Conservation (phyloP, 2,329 filamentous ascomycete genomes). For the Escovopsis weberi region DNA sequence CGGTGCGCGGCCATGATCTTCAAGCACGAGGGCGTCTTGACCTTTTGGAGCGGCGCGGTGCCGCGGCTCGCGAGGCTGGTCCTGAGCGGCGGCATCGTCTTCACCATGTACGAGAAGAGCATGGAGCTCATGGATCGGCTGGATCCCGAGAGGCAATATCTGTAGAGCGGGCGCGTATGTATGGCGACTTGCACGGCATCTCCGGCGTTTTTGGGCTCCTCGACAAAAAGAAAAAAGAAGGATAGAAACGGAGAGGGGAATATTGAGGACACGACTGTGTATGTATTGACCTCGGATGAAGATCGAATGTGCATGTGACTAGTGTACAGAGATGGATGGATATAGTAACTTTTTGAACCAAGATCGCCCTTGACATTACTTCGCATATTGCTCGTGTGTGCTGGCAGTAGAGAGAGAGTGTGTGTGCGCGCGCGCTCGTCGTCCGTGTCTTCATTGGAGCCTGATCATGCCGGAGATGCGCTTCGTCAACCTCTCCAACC, state of each 20-base stretch:
- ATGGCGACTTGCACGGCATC: not conserved
- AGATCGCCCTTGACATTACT: not conserved
- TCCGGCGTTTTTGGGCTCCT: not conserved
- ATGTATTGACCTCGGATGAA: too few species aligned
- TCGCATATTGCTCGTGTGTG: not conserved
- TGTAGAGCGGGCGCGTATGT: slow-evolving; percentile 29
- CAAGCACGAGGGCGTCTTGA: slow-evolving; percentile 75
- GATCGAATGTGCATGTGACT: too few species aligned
- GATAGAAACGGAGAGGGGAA: too few species aligned
- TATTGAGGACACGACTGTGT: too few species aligned
- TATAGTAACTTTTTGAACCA: not conserved
- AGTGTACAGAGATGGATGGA: too few species aligned
- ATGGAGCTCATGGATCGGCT: slow-evolving; percentile 72
- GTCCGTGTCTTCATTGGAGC: slow-evolving; percentile 27
- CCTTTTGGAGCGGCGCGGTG: slow-evolving; percentile 87
- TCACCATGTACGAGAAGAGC: slow-evolving; percentile 96
- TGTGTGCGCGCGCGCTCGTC: not conserved
- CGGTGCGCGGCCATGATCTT: slow-evolving; percentile 72
- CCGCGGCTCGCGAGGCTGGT: slow-evolving; percentile 74
- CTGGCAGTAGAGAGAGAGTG: not conserved
- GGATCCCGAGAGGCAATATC: slow-evolving; percentile 73
- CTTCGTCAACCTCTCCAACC: slow-evolving; percentile 36
- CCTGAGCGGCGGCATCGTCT: slow-evolving; percentile 90
- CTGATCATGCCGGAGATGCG: slow-evolving; percentile 45
- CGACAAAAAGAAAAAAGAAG: too few species aligned